Evolutionary conservation across 306 rosid species (phyloP).

Genomic region (Carpinus fangiana): DNA sequence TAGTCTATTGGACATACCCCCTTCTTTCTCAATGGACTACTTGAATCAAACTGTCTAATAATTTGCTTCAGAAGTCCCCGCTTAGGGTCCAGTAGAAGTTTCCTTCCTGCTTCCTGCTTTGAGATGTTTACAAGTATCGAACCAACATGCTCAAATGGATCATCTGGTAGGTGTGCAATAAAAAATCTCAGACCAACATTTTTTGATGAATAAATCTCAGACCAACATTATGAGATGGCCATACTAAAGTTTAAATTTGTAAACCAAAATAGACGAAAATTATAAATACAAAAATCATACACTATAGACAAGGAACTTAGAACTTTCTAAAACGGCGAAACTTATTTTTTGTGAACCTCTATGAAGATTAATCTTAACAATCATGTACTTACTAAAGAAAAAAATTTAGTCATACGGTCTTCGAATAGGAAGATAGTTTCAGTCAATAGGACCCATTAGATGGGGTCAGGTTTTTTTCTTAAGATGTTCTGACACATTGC

Average conservation of each 20-base stretch:
- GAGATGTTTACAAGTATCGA: slow-evolving; percentile 89
- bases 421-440: background rate
- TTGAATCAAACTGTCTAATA: slow-evolving; percentile 81
- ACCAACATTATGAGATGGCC: slow-evolving; percentile 15
- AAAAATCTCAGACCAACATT: slow-evolving; percentile 21
- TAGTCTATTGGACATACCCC: slow-evolving; percentile 64
- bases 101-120: slow-evolving; percentile 77
- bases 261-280: slow-evolving; percentile 4
- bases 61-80: slow-evolving; percentile 86
- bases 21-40: slow-evolving; percentile 74
- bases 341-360: background rate
- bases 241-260: background rate
- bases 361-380: background rate
- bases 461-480: background rate
- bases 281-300: slow-evolving; percentile 3
- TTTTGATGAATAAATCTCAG: background rate
- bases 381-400: background rate
- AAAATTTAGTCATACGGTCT: background rate
- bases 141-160: slow-evolving; percentile 91
- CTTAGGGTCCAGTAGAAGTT: slow-evolving; percentile 82
- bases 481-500: slow-evolving; percentile 7
- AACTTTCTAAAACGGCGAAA: background rate
- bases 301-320: background rate
- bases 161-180: slow-evolving; percentile 51
- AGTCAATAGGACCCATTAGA: background rate